Percentiles rank a stretch among this genome's conserved stretches.
These are phyloP conservation scores for Cucurbita argyrosperma DNA, from an alignment of 306 rosid species.

Conservation along the genomic window DNA sequence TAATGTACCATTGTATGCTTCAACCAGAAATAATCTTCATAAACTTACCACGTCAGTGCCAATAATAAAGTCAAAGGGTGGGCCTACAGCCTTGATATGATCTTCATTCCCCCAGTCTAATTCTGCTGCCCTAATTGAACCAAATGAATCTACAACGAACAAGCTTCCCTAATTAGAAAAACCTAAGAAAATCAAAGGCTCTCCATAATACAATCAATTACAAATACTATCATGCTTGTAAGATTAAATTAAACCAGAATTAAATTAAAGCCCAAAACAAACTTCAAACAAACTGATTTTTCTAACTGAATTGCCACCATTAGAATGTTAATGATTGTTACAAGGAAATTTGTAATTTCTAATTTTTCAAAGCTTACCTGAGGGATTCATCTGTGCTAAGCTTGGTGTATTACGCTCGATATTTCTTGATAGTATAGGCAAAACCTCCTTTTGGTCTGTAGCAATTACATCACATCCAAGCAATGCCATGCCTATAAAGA, in stretches of 20 bases:
- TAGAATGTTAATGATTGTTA: neutral
- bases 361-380: conserved; percentile 24
- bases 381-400: conserved; percentile 52
- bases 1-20: neutral
- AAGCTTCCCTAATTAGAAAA: conserved; percentile 10
- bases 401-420: conserved; percentile 81
- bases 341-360: neutral
- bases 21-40: neutral
- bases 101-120: conserved; percentile 79
- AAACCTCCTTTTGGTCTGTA: conserved; percentile 82
- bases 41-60: conserved; percentile 86
- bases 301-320: neutral
- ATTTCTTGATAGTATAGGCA: conserved; percentile 67
- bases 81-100: conserved; percentile 61
- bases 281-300: neutral
- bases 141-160: conserved; percentile 52
- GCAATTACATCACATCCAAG: conserved; percentile 72
- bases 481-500: conserved; percentile 76
- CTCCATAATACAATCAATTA: neutral
- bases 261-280: neutral
- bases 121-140: conserved; percentile 70
- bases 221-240: neutral
- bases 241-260: neutral
- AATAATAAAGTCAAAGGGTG: conserved; percentile 79
- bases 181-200: neutral